A percentile compares a stretch with the other conserved stretches of the same genome.
phyloP scores from a whole-genome alignment of 2,329 filamentous ascomycete genomes.

The Fusarium armeniacum region DNA sequence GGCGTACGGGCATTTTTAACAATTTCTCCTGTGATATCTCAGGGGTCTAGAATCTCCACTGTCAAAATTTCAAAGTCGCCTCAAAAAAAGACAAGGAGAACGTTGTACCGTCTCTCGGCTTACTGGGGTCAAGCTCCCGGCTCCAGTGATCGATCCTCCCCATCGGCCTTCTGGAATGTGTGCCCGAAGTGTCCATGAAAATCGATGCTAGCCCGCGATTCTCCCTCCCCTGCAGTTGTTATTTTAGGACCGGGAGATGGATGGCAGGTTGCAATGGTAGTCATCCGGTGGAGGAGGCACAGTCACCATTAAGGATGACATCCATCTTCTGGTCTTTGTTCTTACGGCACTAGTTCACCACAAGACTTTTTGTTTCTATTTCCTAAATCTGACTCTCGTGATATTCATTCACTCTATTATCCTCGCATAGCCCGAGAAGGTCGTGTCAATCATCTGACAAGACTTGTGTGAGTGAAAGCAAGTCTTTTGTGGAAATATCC shows the following conservation, averaged over 20 bases:
- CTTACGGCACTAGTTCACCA: constrained; percentile 6
- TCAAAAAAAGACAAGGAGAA: constrained; percentile 10
- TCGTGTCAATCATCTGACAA: constrained; percentile 11
- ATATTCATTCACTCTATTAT: background rate
- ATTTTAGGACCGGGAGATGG: constrained; percentile 36
- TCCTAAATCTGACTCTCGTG: constrained; percentile 3
- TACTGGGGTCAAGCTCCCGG: constrained; percentile 28
- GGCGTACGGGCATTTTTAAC: constrained; percentile 14
- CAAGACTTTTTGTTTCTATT: background rate
- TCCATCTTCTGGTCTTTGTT: constrained; percentile 1
- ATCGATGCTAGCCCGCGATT: constrained; percentile 35
- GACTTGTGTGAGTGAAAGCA: constrained; percentile 13
- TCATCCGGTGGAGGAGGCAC: constrained; percentile 17
- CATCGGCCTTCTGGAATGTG: constrained; percentile 47
- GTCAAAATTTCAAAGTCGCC: constrained; percentile 17
- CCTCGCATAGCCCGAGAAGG: constrained; percentile 17
- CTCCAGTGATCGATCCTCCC: constrained; percentile 37
- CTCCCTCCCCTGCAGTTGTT: constrained; percentile 29
- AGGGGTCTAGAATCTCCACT: constrained; percentile 36
- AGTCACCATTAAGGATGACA: constrained; percentile 7
- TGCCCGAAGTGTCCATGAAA: constrained; percentile 25
- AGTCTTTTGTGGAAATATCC: constrained; percentile 27
- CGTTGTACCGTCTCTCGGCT: constrained; percentile 24
- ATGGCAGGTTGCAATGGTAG: constrained; percentile 10
- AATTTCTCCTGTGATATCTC: constrained; percentile 30